These are phyloP conservation scores for Oryza glumipatula DNA, from an alignment of 176 grass and related monocot species.

Conservation along the genomic window DNA sequence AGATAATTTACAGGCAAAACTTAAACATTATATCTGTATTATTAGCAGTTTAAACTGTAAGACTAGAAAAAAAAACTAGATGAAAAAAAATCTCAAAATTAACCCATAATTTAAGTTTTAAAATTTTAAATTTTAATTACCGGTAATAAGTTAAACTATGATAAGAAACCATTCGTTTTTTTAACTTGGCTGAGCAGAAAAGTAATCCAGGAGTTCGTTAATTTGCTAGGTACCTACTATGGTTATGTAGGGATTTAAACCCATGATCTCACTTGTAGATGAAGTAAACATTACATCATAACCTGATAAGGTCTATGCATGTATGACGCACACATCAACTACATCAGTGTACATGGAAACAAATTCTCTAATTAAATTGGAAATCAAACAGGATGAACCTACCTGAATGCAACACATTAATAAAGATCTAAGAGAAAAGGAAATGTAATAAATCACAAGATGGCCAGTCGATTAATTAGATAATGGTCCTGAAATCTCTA, in stretches of 20 bases:
- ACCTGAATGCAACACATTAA: background rate
- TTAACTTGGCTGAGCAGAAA: background rate
- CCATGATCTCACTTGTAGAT: background rate
- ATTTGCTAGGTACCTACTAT: background rate
- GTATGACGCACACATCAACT: background rate
- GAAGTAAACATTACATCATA: background rate
- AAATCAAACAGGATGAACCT: background rate
- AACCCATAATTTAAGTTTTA: no score
- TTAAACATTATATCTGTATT: no score
- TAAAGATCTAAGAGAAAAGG: background rate
- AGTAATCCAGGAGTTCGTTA: background rate
- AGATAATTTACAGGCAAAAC: no score
- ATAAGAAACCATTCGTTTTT: no score
- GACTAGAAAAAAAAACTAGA: accelerated
- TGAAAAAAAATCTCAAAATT: no score
- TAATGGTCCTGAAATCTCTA: background rate
- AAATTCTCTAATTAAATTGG: background rate
- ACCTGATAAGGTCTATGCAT: background rate
- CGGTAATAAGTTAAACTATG: no score
- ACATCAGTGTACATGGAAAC: background rate
- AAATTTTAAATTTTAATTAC: no score
- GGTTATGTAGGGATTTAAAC: background rate
- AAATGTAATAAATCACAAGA: background rate
- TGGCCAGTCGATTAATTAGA: background rate
- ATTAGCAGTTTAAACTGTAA: no score